These are phyloP conservation scores for Jackrogersella minutella DNA, from an alignment of 495 filamentous ascomycete genomes.

Conservation along the genomic window DNA sequence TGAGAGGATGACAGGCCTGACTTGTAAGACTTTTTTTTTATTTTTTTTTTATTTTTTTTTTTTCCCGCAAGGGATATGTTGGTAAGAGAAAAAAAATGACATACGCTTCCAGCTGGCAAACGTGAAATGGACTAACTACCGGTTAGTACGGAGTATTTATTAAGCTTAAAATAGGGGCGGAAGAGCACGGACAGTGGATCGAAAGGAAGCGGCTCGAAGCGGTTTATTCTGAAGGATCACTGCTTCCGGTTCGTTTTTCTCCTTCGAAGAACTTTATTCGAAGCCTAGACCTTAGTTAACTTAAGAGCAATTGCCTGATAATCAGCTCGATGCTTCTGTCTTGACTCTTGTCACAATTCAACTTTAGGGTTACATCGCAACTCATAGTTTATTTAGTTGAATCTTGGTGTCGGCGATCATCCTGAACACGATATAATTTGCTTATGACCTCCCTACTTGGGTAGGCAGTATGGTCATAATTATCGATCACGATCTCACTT, in stretches of 20 bases:
- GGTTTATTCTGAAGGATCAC: slow-evolving; percentile 8
- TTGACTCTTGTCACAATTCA: no score
- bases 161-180: slow-evolving; percentile 29
- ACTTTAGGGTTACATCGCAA: no score
- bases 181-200: slow-evolving; percentile 19
- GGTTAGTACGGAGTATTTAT: slow-evolving; percentile 12
- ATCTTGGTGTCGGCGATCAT: no score
- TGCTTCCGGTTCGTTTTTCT: neutral
- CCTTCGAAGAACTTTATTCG: neutral
- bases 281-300: neutral
- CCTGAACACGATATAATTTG: no score
- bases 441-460: no score
- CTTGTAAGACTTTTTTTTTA: slow-evolving; percentile 18
- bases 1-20: slow-evolving; percentile 3
- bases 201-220: slow-evolving; percentile 26
- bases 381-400: no score
- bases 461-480: no score
- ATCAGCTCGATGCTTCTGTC: neutral
- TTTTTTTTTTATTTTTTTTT: no score
- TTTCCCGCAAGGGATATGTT: slow-evolving; percentile 6
- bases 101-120: slow-evolving; percentile 16
- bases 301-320: neutral
- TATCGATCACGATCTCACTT: neutral
- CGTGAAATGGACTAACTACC: neutral
- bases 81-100: neutral